These are phyloP conservation scores for Monilinia aucupariae DNA, from an alignment of 2,329 filamentous ascomycete species.

Conservation along the genomic window DNA sequence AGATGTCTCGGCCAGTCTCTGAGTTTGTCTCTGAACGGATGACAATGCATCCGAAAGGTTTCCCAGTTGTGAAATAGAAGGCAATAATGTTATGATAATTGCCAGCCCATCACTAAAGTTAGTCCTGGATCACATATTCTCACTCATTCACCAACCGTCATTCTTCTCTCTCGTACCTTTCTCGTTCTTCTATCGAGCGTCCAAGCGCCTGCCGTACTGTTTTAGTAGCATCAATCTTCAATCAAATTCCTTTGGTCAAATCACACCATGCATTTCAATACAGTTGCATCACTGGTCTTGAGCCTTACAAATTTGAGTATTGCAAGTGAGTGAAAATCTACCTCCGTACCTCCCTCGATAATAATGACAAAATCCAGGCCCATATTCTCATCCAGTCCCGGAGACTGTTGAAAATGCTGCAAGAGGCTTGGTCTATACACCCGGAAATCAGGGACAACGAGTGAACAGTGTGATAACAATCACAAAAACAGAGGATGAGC, in stretches of 20 bases:
- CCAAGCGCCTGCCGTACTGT: constrained; percentile 31
- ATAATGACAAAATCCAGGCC: constrained; percentile 21
- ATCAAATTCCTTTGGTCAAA: constrained; percentile 11
- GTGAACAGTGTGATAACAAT: constrained; percentile 21
- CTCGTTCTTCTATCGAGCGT: constrained; percentile 32
- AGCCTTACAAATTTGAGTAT: constrained; percentile 26
- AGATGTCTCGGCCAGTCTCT: constrained; percentile 16
- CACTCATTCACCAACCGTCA: constrained; percentile 8
- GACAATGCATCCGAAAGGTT: constrained; percentile 25
- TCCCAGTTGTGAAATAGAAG: constrained; percentile 11
- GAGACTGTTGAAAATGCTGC: constrained; percentile 22
- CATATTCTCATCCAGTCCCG: constrained; percentile 25
- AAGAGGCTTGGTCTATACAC: constrained; percentile 26
- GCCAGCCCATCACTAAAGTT: not conserved
- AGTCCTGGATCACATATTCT: not conserved
- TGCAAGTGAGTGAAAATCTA: constrained; percentile 25
- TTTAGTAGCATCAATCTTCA: constrained; percentile 21
- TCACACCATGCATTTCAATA: constrained; percentile 29
- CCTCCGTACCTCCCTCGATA: constrained; percentile 7
- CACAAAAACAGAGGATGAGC: constrained; percentile 20
- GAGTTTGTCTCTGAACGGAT: constrained; percentile 24
- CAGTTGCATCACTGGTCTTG: constrained; percentile 21
- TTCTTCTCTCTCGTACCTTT: constrained; percentile 21
- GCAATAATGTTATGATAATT: not conserved
- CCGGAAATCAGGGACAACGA: constrained; percentile 16